Percentiles rank a stretch among this genome's conserved stretches.
Conservation (phyloP, 2,329 filamentous ascomycete genomes). For the Alternaria sp. region DNA sequence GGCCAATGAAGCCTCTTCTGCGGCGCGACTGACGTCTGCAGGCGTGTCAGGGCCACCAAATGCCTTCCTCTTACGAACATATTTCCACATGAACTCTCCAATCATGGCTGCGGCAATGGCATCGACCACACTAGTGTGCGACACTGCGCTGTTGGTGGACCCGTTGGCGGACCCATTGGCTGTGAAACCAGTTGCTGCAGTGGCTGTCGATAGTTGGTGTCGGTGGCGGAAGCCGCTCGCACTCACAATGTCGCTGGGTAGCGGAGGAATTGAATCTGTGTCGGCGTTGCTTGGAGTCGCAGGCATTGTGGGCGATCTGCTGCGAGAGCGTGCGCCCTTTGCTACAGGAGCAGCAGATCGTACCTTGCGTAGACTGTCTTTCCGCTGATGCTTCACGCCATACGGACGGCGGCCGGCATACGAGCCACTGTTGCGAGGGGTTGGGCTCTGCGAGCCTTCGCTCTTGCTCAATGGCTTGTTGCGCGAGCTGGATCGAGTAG, state of each 20-base stretch:
- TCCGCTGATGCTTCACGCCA: constrained; percentile 53
- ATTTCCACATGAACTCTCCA: constrained; percentile 96
- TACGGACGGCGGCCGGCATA: constrained; percentile 53
- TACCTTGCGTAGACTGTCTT: constrained; percentile 78
- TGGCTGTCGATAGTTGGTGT: constrained; percentile 69
- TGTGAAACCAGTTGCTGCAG: constrained; percentile 66
- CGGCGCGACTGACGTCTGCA: constrained; percentile 59
- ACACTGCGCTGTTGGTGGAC: constrained; percentile 67
- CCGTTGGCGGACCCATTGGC: constrained; percentile 64
- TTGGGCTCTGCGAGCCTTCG: constrained; percentile 82
- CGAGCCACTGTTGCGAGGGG: constrained; percentile 59
- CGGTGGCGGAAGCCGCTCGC: constrained; percentile 56
- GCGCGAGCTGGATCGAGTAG: constrained; percentile 85
- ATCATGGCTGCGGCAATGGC: constrained; percentile 99
- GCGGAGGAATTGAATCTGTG: constrained; percentile 75
- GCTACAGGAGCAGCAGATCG: constrained; percentile 81
- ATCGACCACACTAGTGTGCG: constrained; percentile 86
- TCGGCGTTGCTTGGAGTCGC: constrained; percentile 73
- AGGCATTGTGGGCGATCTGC: constrained; percentile 68
- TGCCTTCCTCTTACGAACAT: constrained; percentile 85
- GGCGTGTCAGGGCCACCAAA: constrained; percentile 77
- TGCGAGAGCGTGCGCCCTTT: constrained; percentile 56
- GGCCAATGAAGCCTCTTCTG: constrained; percentile 71
- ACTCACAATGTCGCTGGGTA: constrained; percentile 75
- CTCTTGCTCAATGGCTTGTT: constrained; percentile 73